Evolutionary conservation across 768 basidiomycete genomes (phyloP).

Genomic region (Trametopsis cervina): DNA sequence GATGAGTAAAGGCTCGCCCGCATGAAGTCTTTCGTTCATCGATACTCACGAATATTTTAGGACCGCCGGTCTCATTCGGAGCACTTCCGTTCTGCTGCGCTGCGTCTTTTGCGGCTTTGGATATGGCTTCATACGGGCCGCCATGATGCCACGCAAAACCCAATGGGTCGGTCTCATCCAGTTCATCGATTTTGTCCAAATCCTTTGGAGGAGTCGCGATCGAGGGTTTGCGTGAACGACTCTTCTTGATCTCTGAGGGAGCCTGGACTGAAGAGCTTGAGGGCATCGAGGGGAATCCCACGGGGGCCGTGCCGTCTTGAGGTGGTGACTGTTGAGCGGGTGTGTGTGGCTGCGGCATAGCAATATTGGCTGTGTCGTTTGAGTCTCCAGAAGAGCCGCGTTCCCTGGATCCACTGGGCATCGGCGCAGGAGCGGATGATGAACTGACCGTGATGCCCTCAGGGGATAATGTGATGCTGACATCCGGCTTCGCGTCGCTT

Average conservation of each 20-base stretch:
- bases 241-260: slow-evolving; percentile 15
- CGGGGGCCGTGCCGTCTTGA: neutral
- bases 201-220: slow-evolving; percentile 21
- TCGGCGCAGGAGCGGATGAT: neutral
- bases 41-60: slow-evolving; percentile 12
- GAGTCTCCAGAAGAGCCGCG: neutral
- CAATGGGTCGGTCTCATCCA: slow-evolving; percentile 70
- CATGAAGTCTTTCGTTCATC: too few species aligned
- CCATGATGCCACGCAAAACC: slow-evolving; percentile 59
- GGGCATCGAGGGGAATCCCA: neutral
- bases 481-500: neutral
- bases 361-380: neutral
- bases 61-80: neutral
- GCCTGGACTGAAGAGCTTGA: neutral
- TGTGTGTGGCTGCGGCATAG: neutral
- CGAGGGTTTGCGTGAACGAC: slow-evolving; percentile 21
- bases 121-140: slow-evolving; percentile 68
- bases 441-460: neutral
- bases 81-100: slow-evolving; percentile 12
- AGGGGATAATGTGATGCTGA: slow-evolving; percentile 1
- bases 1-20: neutral
- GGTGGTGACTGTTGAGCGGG: neutral
- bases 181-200: slow-evolving; percentile 70
- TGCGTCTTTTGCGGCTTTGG: slow-evolving; percentile 24
- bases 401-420: neutral